A percentile compares a stretch with the other conserved stretches of the same genome.
phyloP scores from a whole-genome alignment of 768 basidiomycete species.

The Boletus sensibilis region DNA sequence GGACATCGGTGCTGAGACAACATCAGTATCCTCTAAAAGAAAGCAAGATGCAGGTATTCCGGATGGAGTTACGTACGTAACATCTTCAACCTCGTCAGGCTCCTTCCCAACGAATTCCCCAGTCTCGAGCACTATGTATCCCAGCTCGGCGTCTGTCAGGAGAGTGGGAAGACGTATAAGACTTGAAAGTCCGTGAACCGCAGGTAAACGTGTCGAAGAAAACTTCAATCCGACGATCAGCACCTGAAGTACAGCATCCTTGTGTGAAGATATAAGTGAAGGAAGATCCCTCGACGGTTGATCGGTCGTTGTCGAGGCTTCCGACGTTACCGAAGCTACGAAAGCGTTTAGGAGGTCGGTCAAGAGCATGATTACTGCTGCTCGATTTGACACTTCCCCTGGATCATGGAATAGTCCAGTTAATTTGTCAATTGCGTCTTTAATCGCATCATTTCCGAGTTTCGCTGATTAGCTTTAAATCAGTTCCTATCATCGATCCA shows the following conservation, averaged over 20 bases:
- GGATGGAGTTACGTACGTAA: conserved; percentile 38
- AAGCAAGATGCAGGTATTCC: background rate
- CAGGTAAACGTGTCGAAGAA: conserved; percentile 50
- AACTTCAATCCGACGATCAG: conserved; percentile 58
- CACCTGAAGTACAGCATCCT: conserved; percentile 73
- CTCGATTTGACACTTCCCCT: conserved; percentile 63
- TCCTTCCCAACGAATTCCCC: conserved; percentile 60
- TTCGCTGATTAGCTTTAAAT: conserved; percentile 47
- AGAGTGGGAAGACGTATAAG: conserved; percentile 64
- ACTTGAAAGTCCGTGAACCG: conserved; percentile 63
- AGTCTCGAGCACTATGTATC: conserved; percentile 73
- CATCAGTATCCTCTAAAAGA: background rate
- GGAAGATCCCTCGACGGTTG: conserved; percentile 32
- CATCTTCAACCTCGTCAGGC: conserved; percentile 52
- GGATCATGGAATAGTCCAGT: conserved; percentile 71
- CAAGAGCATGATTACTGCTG: conserved; percentile 64
- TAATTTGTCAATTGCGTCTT: conserved; percentile 73
- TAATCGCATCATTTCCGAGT: conserved; percentile 64
- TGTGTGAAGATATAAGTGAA: conserved; percentile 42
- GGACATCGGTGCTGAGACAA: conserved; percentile 48
- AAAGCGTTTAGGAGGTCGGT: conserved; percentile 58
- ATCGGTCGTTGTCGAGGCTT: background rate
- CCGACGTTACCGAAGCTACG: background rate
- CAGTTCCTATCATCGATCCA: background rate
- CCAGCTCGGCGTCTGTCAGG: conserved; percentile 69